Evolutionary conservation across 768 basidiomycete genomes (phyloP), one percentile per base, ranked within the genome.

Genomic region (Tricholomella constricta): DNA sequence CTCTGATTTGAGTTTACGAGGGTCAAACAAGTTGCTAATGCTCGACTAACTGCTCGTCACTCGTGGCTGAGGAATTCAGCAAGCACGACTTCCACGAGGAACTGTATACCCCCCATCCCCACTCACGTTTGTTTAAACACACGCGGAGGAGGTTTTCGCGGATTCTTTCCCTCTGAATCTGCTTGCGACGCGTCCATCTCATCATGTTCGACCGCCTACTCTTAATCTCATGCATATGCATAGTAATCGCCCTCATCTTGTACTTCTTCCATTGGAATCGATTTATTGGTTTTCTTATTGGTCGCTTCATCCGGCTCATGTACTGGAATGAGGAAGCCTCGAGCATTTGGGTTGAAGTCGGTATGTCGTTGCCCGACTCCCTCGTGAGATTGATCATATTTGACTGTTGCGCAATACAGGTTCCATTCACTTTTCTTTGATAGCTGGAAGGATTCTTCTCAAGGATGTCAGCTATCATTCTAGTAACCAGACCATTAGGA

Each of bases 261-360:
- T 91, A 91, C 71, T 79, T 91, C 57, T 95, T 97, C 79, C 97
- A 89, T 73, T 92, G 89, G 84, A 95, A 94, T 71, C 83, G 94
- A 35, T 73, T 96, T 45, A 68, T 96, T 52, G 93, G 85, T 0
- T 81, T 79, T 49, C 54, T 89, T 49, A 71, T 94, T 54, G 81
- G 85, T 12, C 75, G 84, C 48, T 59, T 81, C 11, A 70, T 96
- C 44, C 88, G 92, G 25, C 62, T 91, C 6, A 69, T 81, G 52
- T 84, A 85, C 55, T 97, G 96, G 95, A 86, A 86, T 56, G 78
- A 83, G 52, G 82, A 82, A 45, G 82, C 77, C 32, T 82, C 83
- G n/a, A 89, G 89, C 64, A 78, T 85, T 57, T 96, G 92, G 88
- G 75, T 96, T 45, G 84, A 89, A 65, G 84, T 94, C 50, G 91